Evolutionary conservation across 192 early-diverging fungal species (phyloP), one percentile per base, ranked within the genome.

Genomic region (Coemansia sp.): DNA sequence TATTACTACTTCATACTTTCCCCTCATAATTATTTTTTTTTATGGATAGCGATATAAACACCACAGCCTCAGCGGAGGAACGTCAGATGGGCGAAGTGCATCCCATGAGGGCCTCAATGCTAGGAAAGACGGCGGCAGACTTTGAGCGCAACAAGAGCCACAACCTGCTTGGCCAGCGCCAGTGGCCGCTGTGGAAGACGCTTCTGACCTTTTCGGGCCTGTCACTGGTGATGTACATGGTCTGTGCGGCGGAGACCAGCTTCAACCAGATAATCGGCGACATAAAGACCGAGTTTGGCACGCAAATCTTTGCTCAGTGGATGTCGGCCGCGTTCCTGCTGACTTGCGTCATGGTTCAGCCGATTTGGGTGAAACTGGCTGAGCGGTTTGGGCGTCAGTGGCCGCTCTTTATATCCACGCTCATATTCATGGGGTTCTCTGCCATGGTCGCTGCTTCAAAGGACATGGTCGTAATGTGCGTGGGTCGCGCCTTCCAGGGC

Each of bases 321-420:
- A 83, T 96, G 38, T 92, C 90, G 15, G 90, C 88, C 1, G 71
- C 85, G 6, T 95, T 92, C 61, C 76, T 94, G 8, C 71, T 93
- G 35, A 84, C 86, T 6, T 83, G 84, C 32, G 92, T 92, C 0
- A 82, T 93, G 40, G 84, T 92, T 38, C 84, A 90, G 61, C 90
- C 91, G 5, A 64, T 92, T 1, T 96, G 95, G 84, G 95, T 94
- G 9, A 94, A 92, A 67, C 70, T 96, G 53, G 86, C 92, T 5
- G 94, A 96, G 70, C 91, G 91, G 64, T 90, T 88, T 73, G 86
- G 86, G 4, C 77, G 82, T 6, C 43, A 42, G 1, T 62, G 65
- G 66, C 72, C 77, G 19, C 36, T 85, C 12, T 53, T 84, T 6
- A 65, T 64, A 6, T 79, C 84, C 15, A 72, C 77, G 2, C 14